Base-by-base conservation (phyloP, 78 protist genomes). In the Dictyostelium citrinum region DNA sequence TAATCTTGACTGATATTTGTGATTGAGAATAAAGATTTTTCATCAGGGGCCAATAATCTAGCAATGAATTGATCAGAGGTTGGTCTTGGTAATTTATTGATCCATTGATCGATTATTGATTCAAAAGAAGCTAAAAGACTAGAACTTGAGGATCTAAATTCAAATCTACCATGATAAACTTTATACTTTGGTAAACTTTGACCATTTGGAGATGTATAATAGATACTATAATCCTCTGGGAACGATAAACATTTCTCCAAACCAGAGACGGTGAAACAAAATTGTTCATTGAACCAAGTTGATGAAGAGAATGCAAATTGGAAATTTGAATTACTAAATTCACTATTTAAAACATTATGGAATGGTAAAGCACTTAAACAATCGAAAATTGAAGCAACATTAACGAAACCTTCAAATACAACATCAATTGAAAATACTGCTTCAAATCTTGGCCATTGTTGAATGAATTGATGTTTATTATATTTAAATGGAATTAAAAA, bases 361-460 rank as follows among this genome's bases (percentile, higher is more conserved):
- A 88, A 78, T 58, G 93, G 93, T 17, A 77, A 68, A 51, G 33
- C 20, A 5, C 20, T 22, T 12, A 88, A 67, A 27, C 93, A 88
- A 14, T 64, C 61, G 3, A 24, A 22, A 41, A 88, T 78, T 24
- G 81, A 45, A 33, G 68, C 72, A 22, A 35, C 35, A 6, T 14
- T 22, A 6, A 88, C 86, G 3, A n/a, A 35, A 7, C 93, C 93
- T 68, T 88, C 93, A 64, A 88, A 88, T 9, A 88, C 70, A 2
- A 88, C 85, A 67, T 88, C 93, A 12, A 45, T 41, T 8, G 33
- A 37, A 55, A 55, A 78, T 1, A 60, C 29, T 0, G 85, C 84
- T 67, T 88, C 93, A 74, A 78, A 88, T 43, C 93, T 55, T 31
- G 93, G 85, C 93, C 93, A 88, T 78, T 88, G 93, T 46, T 88